These are phyloP conservation scores for Ophiostoma ulmi DNA, from an alignment of 2,329 filamentous ascomycete genomes.

Conservation along the genomic window DNA sequence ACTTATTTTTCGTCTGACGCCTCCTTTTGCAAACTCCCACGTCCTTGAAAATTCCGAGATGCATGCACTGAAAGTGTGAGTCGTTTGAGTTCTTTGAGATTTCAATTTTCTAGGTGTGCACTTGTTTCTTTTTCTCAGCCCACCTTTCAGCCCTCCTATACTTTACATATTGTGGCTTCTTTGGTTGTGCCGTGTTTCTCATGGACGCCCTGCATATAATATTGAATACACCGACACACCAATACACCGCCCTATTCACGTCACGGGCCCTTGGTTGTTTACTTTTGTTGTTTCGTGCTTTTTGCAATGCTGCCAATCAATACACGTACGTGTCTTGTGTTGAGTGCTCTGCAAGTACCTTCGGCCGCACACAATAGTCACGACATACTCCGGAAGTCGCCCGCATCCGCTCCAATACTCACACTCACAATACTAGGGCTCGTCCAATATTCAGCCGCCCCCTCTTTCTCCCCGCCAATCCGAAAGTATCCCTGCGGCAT, in stretches of 20 bases:
- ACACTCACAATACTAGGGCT: not conserved
- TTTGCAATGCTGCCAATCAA: not conserved
- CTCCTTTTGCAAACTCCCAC: not conserved
- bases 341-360: not conserved
- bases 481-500: not conserved
- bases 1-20: not conserved
- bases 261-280: not conserved
- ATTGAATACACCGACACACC: not conserved
- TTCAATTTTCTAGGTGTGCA: too few relatives aligned
- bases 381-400: not conserved
- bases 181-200: not conserved
- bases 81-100: not conserved
- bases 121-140: not conserved
- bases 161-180: not conserved
- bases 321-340: not conserved
- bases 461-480: not conserved
- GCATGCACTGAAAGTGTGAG: not conserved
- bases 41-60: not conserved
- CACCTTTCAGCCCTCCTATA: not conserved
- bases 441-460: constrained; percentile 3
- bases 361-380: not conserved
- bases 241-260: not conserved
- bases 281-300: not conserved
- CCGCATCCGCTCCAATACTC: not conserved
- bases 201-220: not conserved